Evolutionary conservation across 2,329 filamentous ascomycete species (phyloP), one percentile per base, ranked within the genome.

Genomic region (Penicillium sp.): DNA sequence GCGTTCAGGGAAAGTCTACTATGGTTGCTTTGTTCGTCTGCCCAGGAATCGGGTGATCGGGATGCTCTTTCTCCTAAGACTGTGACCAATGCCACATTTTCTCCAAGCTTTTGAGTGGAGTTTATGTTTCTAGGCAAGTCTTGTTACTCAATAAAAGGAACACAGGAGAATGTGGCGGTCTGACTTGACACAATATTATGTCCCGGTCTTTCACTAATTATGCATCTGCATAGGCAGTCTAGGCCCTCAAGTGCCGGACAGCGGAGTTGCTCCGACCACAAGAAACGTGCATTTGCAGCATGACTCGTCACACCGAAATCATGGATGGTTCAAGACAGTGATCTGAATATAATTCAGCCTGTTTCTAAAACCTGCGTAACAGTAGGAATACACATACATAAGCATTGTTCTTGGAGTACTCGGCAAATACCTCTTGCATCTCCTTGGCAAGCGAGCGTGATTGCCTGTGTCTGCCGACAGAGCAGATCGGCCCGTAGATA

Each of bases 1-100:
- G 53, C 53, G 53, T 39, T 44, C 26, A 16, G n/a, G 7, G 10
- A 55, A 50, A 51, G 47, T 55, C 47, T 50, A 55, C 45, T 47
- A 27, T 11, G 41, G 41, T 33, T 29, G 47, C 37, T 46, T 50
- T 46, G 16, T 24, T 22, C 16, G 14, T n/a, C 22, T 50, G 19
- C 29, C 16, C 31, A 16, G 26, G 6, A 5, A 14, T 22, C 19
- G 1, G 0, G n/a, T 39, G 8, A 9, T 19, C 8, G 9, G 35
- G n/a, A 7, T 19, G 3, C 8, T 5, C n/a, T 39, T 39, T 19
- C 35, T 19, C 26, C 22, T 47, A 3, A 11, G 26, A 19, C 19
- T 5, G 7, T 39, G 35, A 10, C 35, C 35, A 19, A 19, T 4
- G 3, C 27, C 27, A 29, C 27, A 29, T 11, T 29, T 29, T 29